Conservation (phyloP, 2,329 filamentous ascomycete genomes). For the Capronia coronata region DNA sequence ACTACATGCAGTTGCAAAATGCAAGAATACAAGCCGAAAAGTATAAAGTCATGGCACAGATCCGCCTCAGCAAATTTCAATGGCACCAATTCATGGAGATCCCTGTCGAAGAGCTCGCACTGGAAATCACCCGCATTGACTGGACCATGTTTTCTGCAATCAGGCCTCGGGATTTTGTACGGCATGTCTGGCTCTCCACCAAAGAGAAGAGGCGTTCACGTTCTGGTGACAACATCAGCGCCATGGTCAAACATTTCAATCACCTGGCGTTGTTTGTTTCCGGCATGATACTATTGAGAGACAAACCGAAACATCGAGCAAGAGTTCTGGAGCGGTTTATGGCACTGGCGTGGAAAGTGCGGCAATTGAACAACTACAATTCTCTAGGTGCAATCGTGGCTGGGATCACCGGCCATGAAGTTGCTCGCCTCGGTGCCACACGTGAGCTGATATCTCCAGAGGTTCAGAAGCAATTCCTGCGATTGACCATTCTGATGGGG, state of each 20-base stretch:
- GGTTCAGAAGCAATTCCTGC: slow-evolving; percentile 75
- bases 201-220: slow-evolving; percentile 52
- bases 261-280: slow-evolving; percentile 76
- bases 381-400: slow-evolving; percentile 88
- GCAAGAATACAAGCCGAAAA: slow-evolving; percentile 71
- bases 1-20: slow-evolving; percentile 56
- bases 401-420: slow-evolving; percentile 79
- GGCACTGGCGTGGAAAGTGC: slow-evolving; percentile 74
- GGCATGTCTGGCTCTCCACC: slow-evolving; percentile 72
- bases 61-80: slow-evolving; percentile 72
- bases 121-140: slow-evolving; percentile 89
- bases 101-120: slow-evolving; percentile 75
- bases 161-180: slow-evolving; percentile 82
- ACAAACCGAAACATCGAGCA: slow-evolving; percentile 92
- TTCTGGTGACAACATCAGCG: slow-evolving; percentile 71
- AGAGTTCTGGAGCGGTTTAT: slow-evolving; percentile 94
- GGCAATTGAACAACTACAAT: slow-evolving; percentile 95
- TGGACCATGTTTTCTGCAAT: slow-evolving; percentile 98
- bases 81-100: slow-evolving; percentile 89
- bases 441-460: slow-evolving; percentile 65
- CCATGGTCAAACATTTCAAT: slow-evolving; percentile 91
- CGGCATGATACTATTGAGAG: slow-evolving; percentile 77
- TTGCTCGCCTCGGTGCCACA: slow-evolving; percentile 77
- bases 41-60: slow-evolving; percentile 62
- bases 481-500: slow-evolving; percentile 85